These are phyloP conservation scores for Amanita brunnescens DNA, from an alignment of 768 basidiomycete species.

Conservation along the genomic window DNA sequence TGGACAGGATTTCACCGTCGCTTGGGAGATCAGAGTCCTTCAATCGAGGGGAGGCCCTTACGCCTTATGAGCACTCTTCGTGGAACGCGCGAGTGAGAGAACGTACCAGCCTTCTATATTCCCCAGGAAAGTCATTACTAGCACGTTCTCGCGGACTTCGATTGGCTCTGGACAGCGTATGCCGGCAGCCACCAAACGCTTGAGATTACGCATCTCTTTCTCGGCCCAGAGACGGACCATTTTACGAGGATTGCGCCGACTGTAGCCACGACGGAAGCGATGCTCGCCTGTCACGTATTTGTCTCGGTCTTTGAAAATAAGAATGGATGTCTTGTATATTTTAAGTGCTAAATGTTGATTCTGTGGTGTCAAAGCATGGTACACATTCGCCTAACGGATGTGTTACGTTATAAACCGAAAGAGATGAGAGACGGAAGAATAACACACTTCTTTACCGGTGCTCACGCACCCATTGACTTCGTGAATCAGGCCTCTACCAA, in stretches of 20 bases:
- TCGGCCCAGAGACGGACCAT: constrained; percentile 99
- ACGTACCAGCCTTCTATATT: constrained; percentile 72
- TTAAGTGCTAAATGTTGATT: constrained; percentile 78
- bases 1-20: constrained; percentile 18
- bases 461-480: constrained; percentile 95
- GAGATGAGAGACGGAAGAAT: constrained; percentile 1
- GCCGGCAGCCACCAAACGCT: constrained; percentile 74
- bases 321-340: constrained; percentile 97
- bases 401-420: constrained; percentile 5
- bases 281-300: constrained; percentile 94
- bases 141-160: constrained; percentile 93
- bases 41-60: constrained; percentile 84
- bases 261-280: constrained; percentile 88
- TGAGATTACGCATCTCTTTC: constrained; percentile 96
- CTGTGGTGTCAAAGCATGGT: constrained; percentile 66
- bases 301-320: constrained; percentile 96
- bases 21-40: constrained; percentile 67
- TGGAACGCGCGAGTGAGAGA: constrained; percentile 6
- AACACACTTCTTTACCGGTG: constrained; percentile 89
- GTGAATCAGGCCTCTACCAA: constrained; percentile 78
- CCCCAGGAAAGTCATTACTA: constrained; percentile 93
- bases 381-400: constrained; percentile 79
- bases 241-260: constrained; percentile 88
- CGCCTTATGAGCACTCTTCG: background rate
- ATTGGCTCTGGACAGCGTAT: constrained; percentile 82